Percentiles rank a stretch among this genome's conserved stretches.
phyloP scores from a whole-genome alignment of 768 basidiomycete species.

The Arthromyces matolae region DNA sequence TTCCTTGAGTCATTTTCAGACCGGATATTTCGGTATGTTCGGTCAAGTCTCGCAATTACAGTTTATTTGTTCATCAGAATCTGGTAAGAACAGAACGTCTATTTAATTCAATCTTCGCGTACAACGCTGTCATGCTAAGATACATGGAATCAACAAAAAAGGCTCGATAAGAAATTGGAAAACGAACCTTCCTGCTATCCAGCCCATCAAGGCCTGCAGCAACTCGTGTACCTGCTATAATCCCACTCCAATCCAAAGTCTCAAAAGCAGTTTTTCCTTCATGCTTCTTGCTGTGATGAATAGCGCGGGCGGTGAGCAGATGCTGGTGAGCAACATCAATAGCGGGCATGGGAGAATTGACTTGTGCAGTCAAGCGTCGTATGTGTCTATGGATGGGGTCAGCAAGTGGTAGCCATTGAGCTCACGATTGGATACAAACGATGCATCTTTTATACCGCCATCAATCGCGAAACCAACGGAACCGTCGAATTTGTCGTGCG shows the following conservation, averaged over 20 bases:
- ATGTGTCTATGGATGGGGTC: conserved; percentile 47
- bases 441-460: conserved; percentile 85
- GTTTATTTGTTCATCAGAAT: too few species aligned
- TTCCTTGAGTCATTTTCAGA: too few species aligned
- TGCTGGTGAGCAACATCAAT: conserved; percentile 74
- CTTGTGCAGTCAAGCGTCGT: conserved; percentile 60
- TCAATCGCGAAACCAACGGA: conserved; percentile 73
- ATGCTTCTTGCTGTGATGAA: conserved; percentile 48
- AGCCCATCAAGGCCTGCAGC: conserved; percentile 62
- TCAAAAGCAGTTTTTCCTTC: conserved; percentile 48
- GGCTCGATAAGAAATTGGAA: too few species aligned
- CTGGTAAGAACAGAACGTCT: neutral
- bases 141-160: too few species aligned
- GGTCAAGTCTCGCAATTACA: too few species aligned
- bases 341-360: conserved; percentile 67
- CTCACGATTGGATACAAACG: conserved; percentile 33
- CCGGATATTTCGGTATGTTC: too few species aligned
- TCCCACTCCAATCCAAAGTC: conserved; percentile 76
- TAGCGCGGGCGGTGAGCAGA: conserved; percentile 72
- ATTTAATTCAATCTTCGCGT: conserved; percentile 15
- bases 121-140: conserved; percentile 19
- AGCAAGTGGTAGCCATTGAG: neutral
- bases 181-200: conserved; percentile 32
- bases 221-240: conserved; percentile 75
- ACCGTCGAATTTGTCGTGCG: conserved; percentile 72